Evolutionary conservation across 1,284 basidiomycete genomes (phyloP), one percentile per base, ranked within the genome.

Genomic region (Phylloboletellus chloephorus): DNA sequence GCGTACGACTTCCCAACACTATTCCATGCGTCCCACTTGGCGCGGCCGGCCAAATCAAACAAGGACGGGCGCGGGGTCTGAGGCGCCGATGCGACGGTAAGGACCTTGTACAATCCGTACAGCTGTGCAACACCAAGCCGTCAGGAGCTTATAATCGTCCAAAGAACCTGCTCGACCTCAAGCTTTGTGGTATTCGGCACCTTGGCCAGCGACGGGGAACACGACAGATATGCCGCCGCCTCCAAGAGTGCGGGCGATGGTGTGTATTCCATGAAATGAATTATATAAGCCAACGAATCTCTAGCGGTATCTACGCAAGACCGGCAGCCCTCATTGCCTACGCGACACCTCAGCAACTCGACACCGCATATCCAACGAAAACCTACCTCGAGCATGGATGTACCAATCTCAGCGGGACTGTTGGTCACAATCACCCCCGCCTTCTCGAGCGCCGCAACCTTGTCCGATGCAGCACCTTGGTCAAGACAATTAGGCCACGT

Each of bases 361-460:
- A 31, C n/a, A 41, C 29, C 7, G 24, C 22, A 28, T 39, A 36
- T 21, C 13, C 2, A 39, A 17, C 38, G 24, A 13, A 16, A 23
- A 56, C 71, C 46, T 48, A 86, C 88, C 77, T 91, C 83, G 51
- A 92, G 71, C 79, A 97, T 90, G 55, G 89, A 79, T 25, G 67
- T 54, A 37, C 93, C 93, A 61, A 97, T 93, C 72, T 93, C 85
- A 7, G 93, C 91, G n/a, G 96, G 96, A 63, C 89, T 93, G 65
- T 96, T 82, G 23, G 92, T 95, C 46, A 99, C 94, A 53, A 94
- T 76, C 25, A 81, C 95, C 51, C 96, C 96, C 25, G 96, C 96
- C 58, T 77, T 82, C 64, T 92, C 81, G 31, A 99, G 75, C n/a
- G 96, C 95, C 47, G 78, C 79, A 41, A 98, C 92, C 71, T 99